A percentile compares a stretch with the other conserved stretches of the same genome.
Evolutionary conservation across 148 eudicot genomes (phyloP).

Genomic region (Rhododendron vialii): DNA sequence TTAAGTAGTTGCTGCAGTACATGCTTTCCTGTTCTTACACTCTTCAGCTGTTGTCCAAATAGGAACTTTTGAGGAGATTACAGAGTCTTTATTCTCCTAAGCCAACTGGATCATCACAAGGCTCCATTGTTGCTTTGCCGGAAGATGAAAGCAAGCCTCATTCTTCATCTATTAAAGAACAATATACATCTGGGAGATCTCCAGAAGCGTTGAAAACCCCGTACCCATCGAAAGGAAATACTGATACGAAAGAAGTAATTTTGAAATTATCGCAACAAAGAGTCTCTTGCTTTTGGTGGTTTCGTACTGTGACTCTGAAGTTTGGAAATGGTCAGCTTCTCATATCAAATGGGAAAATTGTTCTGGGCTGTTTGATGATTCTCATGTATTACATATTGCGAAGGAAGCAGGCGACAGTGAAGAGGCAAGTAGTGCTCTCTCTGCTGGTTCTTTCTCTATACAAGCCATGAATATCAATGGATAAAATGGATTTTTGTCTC

Average conservation of each 20-base stretch:
- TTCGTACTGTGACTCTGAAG: constrained; percentile 44
- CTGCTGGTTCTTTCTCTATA: neutral
- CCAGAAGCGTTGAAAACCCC: constrained; percentile 16
- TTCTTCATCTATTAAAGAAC: constrained; percentile 27
- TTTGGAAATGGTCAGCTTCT: constrained; percentile 34
- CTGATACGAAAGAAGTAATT: constrained; percentile 29
- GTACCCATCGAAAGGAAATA: constrained; percentile 11
- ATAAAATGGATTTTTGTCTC: neutral
- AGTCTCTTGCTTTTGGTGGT: constrained; percentile 37
- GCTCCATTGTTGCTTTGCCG: constrained; percentile 19
- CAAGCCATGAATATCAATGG: neutral
- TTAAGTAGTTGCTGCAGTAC: neutral
- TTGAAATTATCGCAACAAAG: constrained; percentile 34
- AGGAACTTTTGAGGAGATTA: constrained; percentile 79
- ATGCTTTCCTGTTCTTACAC: neutral
- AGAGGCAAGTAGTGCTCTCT: constrained; percentile 38
- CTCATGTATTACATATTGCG: constrained; percentile 44
- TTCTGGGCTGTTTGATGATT: constrained; percentile 47
- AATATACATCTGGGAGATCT: constrained; percentile 30
- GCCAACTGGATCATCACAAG: constrained; percentile 36
- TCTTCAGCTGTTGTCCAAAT: neutral
- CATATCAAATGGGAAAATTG: constrained; percentile 54
- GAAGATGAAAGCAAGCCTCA: constrained; percentile 24
- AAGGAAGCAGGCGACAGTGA: constrained; percentile 55
- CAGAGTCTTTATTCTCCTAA: constrained; percentile 48